phyloP scores from a whole-genome alignment of 495 filamentous ascomycete species.

The Amorphotheca resinae region DNA sequence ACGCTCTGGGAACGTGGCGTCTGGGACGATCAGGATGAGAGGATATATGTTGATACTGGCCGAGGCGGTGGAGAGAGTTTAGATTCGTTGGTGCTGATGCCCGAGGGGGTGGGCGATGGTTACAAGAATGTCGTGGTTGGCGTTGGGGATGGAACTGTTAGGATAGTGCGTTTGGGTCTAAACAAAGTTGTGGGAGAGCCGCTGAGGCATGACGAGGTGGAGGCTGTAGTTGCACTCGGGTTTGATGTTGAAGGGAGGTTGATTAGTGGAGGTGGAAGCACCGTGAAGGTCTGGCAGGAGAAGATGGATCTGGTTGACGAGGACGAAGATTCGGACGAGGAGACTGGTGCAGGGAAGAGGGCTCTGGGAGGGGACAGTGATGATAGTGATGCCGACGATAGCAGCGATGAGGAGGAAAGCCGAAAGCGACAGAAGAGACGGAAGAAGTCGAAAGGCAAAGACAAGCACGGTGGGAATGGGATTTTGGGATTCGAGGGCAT shows the following conservation, averaged over 20 bases:
- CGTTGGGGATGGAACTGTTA: constrained; percentile 52
- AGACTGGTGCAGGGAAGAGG: constrained; percentile 23
- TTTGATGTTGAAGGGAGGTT: constrained; percentile 76
- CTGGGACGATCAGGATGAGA: constrained; percentile 91
- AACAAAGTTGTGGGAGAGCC: constrained; percentile 46
- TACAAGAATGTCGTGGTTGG: constrained; percentile 63
- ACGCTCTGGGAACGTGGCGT: constrained; percentile 87
- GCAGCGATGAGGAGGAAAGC: constrained; percentile 22
- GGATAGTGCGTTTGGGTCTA: constrained; percentile 35
- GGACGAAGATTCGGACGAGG: constrained; percentile 26
- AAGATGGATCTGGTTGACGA: constrained; percentile 27
- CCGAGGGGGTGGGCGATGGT: constrained; percentile 49
- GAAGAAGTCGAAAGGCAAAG: constrained; percentile 45
- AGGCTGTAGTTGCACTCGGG: constrained; percentile 63
- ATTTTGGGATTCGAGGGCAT: constrained; percentile 53
- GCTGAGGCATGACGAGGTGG: constrained; percentile 69
- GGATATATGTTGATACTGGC: constrained; percentile 54
- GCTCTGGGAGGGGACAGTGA: constrained; percentile 3
- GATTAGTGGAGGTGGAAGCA: constrained; percentile 72
- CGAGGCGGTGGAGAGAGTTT: constrained; percentile 51
- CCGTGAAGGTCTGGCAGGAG: constrained; percentile 78
- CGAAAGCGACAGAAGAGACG: constrained; percentile 32
- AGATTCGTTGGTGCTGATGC: constrained; percentile 55
- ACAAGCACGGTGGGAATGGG: constrained; percentile 42
- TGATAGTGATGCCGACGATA: constrained; percentile 19